Evolutionary conservation across 2,329 filamentous ascomycete genomes (phyloP).

Genomic region (Pseudogymnoascus verrucosus): DNA sequence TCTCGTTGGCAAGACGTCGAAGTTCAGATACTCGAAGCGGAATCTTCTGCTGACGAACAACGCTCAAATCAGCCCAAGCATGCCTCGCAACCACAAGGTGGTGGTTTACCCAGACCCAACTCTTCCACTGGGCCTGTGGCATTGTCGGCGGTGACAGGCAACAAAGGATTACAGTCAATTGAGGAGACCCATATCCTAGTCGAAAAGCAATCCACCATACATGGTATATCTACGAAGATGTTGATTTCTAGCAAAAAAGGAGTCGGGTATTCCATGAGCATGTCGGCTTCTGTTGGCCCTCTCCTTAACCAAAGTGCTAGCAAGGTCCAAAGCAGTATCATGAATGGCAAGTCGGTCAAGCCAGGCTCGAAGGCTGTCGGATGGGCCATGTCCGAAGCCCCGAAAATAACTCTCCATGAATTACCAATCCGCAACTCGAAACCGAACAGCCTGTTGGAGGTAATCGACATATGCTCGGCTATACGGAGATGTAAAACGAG

Average conservation of each 20-base stretch:
- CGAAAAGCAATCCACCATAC: neutral
- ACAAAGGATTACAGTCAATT: neutral
- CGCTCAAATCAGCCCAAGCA: neutral
- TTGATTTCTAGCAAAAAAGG: neutral
- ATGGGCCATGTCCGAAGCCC: neutral
- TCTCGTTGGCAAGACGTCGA: constrained; percentile 3
- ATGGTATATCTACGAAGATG: neutral
- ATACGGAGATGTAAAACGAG: neutral
- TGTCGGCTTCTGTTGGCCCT: neutral
- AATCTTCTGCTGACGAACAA: neutral
- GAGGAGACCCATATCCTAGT: neutral
- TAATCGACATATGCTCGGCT: neutral
- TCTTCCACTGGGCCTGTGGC: neutral
- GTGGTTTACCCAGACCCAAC: neutral
- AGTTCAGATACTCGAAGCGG: neutral
- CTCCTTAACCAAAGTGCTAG: neutral
- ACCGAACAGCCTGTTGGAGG: neutral
- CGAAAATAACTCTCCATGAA: neutral
- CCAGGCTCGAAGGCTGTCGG: neutral
- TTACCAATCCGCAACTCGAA: neutral
- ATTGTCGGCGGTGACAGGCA: neutral
- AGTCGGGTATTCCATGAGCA: neutral
- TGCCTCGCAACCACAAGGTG: neutral
- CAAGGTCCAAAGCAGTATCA: neutral
- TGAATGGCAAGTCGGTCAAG: neutral